Base-by-base conservation (phyloP, 352 stramenopile genomes). In the Phytophthora megakarya region DNA sequence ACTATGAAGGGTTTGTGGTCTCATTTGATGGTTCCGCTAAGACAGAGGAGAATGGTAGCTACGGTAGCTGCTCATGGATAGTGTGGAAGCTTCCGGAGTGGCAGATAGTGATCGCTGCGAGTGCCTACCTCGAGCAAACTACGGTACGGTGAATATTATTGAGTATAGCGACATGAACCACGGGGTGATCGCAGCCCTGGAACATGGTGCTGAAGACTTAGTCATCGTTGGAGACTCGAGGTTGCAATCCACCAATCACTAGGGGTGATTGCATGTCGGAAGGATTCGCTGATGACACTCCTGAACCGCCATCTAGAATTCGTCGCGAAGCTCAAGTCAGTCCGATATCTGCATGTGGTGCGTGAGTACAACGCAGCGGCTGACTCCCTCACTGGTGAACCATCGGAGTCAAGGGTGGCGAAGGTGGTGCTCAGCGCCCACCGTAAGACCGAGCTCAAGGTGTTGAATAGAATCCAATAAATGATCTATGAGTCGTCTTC, bases 91-190 rank as follows among this genome's bases (percentile, higher is more conserved):
- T 69, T 0, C 61, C 62, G 1, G 30, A 54, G 18, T 75, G 55
- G 62, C 16, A 23, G 1, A 63, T n/a, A n/a, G n/a, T n/a, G n/a
- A n/a, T n/a, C n/a, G n/a, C n/a, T 16, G 38, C 58, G 35, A 61
- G 44, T 15, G 22, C 47, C 19, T 56, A 47, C 12, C 61, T 75
- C 8, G 21, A 40, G 8, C 16, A 33, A 0, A 61, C 67, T 0
- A 72, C 58, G n/a, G n/a, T n/a, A n/a, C n/a, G 1, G 68, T 73
- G 0, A 76, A 73, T 18, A 39, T 68, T n/a, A 59, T 64, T 16
- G 70, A 77, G 15, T 77, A 72, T 42, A 44, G 47, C 1, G 62
- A 56, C 1, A 38, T 63, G 21, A 53, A 69, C 16, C 16, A 44
- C 4, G 57, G 57, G 11, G 44, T 72, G 0, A 0, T 21, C 0